Evolutionary conservation across 2,329 filamentous ascomycete genomes (phyloP), one percentile per base, ranked within the genome.

Genomic region (Fusarium marasasianum): DNA sequence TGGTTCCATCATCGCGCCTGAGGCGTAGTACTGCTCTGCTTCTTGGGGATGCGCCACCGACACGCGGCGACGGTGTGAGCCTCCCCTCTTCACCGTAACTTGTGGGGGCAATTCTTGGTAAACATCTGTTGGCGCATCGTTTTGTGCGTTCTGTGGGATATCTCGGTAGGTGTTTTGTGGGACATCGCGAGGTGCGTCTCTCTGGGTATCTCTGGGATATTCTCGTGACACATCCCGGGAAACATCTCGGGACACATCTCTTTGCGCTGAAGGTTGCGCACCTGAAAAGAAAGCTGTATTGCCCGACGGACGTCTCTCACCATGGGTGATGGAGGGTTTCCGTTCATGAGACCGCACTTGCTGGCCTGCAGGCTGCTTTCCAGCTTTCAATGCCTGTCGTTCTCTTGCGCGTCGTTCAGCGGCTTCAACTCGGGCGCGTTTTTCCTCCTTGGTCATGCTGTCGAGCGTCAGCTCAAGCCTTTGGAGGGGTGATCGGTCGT

Each of bases 401-500:
- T 96, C 91, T 76, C 91, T 89, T 24, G 92, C 89, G 48, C 90
- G 89, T 75, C 91, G 87, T 81, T 98, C 96, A 11, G 94, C 94
- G 77, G 96, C 93, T 80, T 95, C 90, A 9, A 96, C 91, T 53
- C 94, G 89, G 14, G 95, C 94, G 73, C 96, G 90, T 82, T 97
- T 97, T 83, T 98, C 95, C 83, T 98, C 95, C 82, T 98, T 98
- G 81, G 93, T 98, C 82, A 98, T 96, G 83, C 93, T 95, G 82
- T 93, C 93, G 79, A 98, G 88, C 78, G 94, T 96, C 79, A 94
- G 90, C 85, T 99, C 96, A 76, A 99, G 89, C 85, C 92, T 96
- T 83, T 99, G 96, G 59, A 99, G 88, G 59, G 97, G 96, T 72
- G 96, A 98, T 78, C 93, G 91, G 81, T 97, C 93, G 65, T 92